These are phyloP conservation scores for Aspergillus tubingensis DNA, from an alignment of 2,329 filamentous ascomycete genomes.

Conservation along the genomic window DNA sequence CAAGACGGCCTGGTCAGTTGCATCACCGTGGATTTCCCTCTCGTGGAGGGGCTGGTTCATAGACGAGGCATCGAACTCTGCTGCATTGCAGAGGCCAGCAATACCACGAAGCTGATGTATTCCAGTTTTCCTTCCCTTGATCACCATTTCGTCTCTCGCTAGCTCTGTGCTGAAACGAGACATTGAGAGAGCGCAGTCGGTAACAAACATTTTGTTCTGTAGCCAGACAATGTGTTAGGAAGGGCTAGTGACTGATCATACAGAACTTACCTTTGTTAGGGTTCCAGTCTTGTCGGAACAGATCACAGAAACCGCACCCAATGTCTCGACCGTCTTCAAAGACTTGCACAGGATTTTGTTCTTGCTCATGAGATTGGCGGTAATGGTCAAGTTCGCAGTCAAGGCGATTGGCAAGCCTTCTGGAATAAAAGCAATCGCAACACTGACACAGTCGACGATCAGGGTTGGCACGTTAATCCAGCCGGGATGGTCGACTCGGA, in stretches of 20 bases:
- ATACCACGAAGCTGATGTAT: slow-evolving; percentile 63
- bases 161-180: slow-evolving; percentile 52
- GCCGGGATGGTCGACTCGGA: slow-evolving; percentile 64
- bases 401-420: slow-evolving; percentile 72
- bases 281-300: slow-evolving; percentile 75
- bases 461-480: slow-evolving; percentile 73
- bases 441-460: slow-evolving; percentile 71
- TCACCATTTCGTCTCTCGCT: slow-evolving; percentile 48
- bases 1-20: slow-evolving; percentile 73
- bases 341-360: slow-evolving; percentile 79
- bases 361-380: slow-evolving; percentile 73
- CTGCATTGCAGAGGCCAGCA: slow-evolving; percentile 71
- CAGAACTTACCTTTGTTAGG: slow-evolving; percentile 18
- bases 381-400: slow-evolving; percentile 72
- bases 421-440: slow-evolving; percentile 74
- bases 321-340: slow-evolving; percentile 74
- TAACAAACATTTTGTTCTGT: slow-evolving; percentile 72
- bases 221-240: slow-evolving; percentile 7
- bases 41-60: slow-evolving; percentile 60
- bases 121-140: neutral
- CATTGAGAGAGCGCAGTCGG: slow-evolving; percentile 55
- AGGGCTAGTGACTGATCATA: neutral
- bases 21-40: slow-evolving; percentile 70
- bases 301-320: slow-evolving; percentile 71
- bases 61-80: slow-evolving; percentile 70